Evolutionary conservation across 2,329 filamentous ascomycete species (phyloP), one percentile per base, ranked within the genome.

Genomic region (Akanthomyces uredinophilus): DNA sequence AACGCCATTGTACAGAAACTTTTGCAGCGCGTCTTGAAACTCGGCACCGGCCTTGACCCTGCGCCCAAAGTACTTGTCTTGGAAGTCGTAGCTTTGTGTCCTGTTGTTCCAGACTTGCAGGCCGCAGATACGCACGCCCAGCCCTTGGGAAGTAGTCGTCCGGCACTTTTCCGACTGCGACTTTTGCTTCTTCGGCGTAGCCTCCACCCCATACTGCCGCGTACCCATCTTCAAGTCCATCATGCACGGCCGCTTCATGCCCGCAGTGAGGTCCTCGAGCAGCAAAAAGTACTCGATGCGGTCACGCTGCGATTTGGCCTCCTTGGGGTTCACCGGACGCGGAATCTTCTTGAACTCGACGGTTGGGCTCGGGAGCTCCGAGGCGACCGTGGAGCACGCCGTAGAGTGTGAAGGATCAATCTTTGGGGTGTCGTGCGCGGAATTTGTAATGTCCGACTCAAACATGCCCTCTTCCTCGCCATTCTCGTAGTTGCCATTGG

Each of bases 141-240:
- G 84, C 73, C 96, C 88, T 64, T 88, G 87, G 8, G 95, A 98
- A 0, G 95, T 99, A 0, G 95, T 99, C 65, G 85, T 88, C 66
- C 91, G 89, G 74, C 95, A 98, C 75, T 99, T 99, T 68, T 91
- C 88, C 63, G 91, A 87, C 74, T 99, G 95, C 0, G 95, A 98
- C 64, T 89, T 87, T 70, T 93, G 91, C 75, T 99, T 99, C 79
- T 96, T 96, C 49, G 92, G 87, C 59, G 84, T 87, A 2, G 95
- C 95, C 68, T 98, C 93, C 14, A 98, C 87, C 8, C 95, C 95
- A 72, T 97, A 98, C 72, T 99, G 95, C 2, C 95, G 88, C 8
- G 95, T 99, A 22, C 95, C 95, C 95, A 99, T 99, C 73, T 99
- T 99, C 65, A 99, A 81, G 72, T 99, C 95, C 74, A 99, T 89